A percentile compares a stretch with the other conserved stretches of the same genome.
Conservation (phyloP, 352 stramenopile species). For the Phytophthora gonapodyides region DNA sequence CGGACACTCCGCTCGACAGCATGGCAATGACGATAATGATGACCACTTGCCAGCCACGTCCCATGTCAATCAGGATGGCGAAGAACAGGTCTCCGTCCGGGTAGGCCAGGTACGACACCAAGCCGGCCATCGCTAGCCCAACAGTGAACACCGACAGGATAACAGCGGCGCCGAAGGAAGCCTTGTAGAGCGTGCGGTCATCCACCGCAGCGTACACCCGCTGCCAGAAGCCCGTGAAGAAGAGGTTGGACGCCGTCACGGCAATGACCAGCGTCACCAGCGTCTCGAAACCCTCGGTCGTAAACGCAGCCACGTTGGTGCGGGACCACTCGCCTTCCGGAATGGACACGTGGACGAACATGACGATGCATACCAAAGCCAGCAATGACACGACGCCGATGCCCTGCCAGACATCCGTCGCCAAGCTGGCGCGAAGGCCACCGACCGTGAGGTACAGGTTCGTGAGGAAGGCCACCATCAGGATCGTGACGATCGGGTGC, state of each 20-base stretch:
- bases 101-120: constrained; percentile 62
- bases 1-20: constrained; percentile 53
- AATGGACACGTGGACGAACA: constrained; percentile 53
- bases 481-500: constrained; percentile 55
- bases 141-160: constrained; percentile 71
- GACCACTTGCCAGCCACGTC: constrained; percentile 58
- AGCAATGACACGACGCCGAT: constrained; percentile 59
- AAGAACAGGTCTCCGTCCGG: constrained; percentile 61
- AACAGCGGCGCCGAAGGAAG: constrained; percentile 34
- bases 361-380: constrained; percentile 56
- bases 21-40: constrained; percentile 63
- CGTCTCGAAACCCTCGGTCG: constrained; percentile 55
- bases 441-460: constrained; percentile 72
- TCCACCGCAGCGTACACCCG: constrained; percentile 58
- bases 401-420: constrained; percentile 68
- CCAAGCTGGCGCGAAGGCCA: constrained; percentile 60
- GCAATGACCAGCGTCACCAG: constrained; percentile 69
- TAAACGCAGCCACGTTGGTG: constrained; percentile 61
- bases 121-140: constrained; percentile 55
- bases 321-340: constrained; percentile 43
- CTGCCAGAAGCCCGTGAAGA: constrained; percentile 79
- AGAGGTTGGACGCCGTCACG: constrained; percentile 60
- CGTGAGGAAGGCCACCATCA: constrained; percentile 60
- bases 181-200: constrained; percentile 49
- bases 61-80: constrained; percentile 67